Evolutionary conservation across 179 eudicot genomes (phyloP).

Genomic region (Silene noctiflora): DNA sequence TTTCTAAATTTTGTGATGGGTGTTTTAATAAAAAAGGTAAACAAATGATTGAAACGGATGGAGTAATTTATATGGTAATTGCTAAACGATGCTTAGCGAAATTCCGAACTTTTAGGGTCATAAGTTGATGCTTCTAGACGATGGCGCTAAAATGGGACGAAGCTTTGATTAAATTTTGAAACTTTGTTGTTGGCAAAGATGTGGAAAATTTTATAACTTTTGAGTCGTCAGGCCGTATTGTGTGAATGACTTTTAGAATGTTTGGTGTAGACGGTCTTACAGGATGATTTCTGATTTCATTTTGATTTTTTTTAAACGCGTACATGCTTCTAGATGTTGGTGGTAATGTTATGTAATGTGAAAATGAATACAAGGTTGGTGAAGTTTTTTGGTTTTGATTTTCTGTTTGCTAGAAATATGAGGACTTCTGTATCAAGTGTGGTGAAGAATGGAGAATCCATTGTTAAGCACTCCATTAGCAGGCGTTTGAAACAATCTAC

Average conservation of each 20-base stretch:
- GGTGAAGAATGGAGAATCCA: conserved; percentile 14
- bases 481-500: conserved; percentile 20
- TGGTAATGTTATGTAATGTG: conserved; percentile 8
- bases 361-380: conserved; percentile 15
- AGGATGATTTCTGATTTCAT: not conserved
- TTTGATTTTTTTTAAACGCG: not conserved
- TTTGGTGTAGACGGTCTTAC: not conserved
- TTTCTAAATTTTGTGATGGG: too few relatives aligned
- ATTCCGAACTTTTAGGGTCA: not conserved
- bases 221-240: not conserved
- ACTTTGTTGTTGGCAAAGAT: not conserved
- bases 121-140: not conserved
- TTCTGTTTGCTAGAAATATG: conserved; percentile 12
- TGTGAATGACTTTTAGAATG: too few relatives aligned
- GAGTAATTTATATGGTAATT: not conserved
- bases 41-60: too few relatives aligned
- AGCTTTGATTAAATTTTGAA: not conserved
- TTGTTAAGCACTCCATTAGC: conserved; percentile 5
- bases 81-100: not conserved
- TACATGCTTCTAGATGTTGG: conserved; percentile 22
- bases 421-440: conserved; percentile 20
- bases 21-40: too few relatives aligned
- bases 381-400: conserved; percentile 17
- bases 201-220: not conserved
- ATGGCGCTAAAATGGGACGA: not conserved